phyloP scores from a whole-genome alignment of 2,329 filamentous ascomycete genomes.

The Sporothrix mexicana region DNA sequence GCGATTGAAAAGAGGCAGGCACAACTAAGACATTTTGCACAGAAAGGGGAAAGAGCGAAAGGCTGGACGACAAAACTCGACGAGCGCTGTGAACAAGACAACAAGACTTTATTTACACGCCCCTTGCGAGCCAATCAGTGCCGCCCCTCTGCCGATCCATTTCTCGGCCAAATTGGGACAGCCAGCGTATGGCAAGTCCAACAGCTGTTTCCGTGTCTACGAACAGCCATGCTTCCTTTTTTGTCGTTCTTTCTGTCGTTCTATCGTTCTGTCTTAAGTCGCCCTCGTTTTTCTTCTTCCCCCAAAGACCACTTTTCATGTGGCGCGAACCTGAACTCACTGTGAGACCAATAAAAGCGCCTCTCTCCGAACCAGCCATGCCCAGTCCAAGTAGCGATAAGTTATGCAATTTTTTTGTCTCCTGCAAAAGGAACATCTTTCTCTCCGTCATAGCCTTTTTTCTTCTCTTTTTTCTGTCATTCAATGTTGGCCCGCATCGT shows the following conservation, averaged over 20 bases:
- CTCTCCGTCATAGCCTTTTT: not conserved
- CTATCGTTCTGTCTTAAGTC: too few relatives aligned
- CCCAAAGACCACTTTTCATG: not conserved
- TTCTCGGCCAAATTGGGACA: constrained; percentile 31
- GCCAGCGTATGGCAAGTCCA: not conserved
- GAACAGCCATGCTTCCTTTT: constrained; percentile 7
- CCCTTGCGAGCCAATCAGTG: constrained; percentile 15
- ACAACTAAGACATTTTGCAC: not conserved
- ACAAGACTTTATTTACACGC: not conserved
- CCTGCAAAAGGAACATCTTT: not conserved
- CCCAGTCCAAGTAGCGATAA: not conserved
- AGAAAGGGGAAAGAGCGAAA: constrained; percentile 6
- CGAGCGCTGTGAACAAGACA: too few relatives aligned
- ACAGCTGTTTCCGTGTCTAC: constrained; percentile 2
- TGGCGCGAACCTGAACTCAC: not conserved
- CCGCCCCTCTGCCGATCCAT: constrained; percentile 25
- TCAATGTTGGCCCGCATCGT: not conserved
- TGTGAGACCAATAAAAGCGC: constrained; percentile 8
- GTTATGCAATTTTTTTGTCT: too few relatives aligned
- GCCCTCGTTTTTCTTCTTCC: constrained; percentile 21
- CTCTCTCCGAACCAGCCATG: constrained; percentile 9
- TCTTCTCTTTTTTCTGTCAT: not conserved
- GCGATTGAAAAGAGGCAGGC: not conserved
- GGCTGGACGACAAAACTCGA: not conserved
- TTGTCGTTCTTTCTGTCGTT: not conserved